Percentiles rank a stretch among this genome's conserved stretches.
Conservation (phyloP, 306 rosid species). For the Medicago truncatula region DNA sequence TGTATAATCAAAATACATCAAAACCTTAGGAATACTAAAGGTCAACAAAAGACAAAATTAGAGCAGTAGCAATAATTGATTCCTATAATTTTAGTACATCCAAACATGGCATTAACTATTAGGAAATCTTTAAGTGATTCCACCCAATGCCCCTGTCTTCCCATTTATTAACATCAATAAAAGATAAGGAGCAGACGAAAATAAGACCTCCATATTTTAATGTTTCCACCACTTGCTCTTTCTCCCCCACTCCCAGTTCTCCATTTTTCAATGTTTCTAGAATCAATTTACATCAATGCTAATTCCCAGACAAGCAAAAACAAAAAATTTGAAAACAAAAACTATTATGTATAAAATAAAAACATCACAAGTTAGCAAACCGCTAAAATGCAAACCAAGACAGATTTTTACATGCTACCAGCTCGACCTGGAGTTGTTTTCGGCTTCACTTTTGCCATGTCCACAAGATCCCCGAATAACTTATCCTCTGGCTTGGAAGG, state of each 20-base stretch:
- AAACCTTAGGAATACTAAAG: background rate
- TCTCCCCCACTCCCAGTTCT: background rate
- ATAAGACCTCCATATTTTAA: slow-evolving; percentile 4
- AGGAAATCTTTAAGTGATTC: background rate
- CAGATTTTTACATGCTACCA: slow-evolving; percentile 65
- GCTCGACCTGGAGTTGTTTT: slow-evolving; percentile 69
- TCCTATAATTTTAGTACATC: background rate
- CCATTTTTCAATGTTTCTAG: slow-evolving; percentile 50
- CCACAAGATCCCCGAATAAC: slow-evolving; percentile 92
- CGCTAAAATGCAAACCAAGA: slow-evolving; percentile 41
- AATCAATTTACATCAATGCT: slow-evolving; percentile 72
- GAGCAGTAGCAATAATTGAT: background rate
- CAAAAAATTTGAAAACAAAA: slow-evolving; percentile 52
- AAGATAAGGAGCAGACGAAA: background rate
- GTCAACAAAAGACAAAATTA: background rate
- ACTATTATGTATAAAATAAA: slow-evolving; percentile 8
- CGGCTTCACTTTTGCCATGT: slow-evolving; percentile 86
- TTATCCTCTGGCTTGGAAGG: slow-evolving; percentile 94
- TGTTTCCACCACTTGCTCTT: slow-evolving; percentile 22
- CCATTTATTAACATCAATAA: background rate
- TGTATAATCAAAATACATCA: background rate
- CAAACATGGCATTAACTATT: slow-evolving; percentile 16
- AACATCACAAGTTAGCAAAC: slow-evolving; percentile 44
- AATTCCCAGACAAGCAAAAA: slow-evolving; percentile 59
- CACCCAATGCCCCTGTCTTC: background rate